A percentile compares a stretch with the other conserved stretches of the same genome.
phyloP scores from a whole-genome alignment of 2,329 filamentous ascomycete genomes.

The Fusarium irregulare region DNA sequence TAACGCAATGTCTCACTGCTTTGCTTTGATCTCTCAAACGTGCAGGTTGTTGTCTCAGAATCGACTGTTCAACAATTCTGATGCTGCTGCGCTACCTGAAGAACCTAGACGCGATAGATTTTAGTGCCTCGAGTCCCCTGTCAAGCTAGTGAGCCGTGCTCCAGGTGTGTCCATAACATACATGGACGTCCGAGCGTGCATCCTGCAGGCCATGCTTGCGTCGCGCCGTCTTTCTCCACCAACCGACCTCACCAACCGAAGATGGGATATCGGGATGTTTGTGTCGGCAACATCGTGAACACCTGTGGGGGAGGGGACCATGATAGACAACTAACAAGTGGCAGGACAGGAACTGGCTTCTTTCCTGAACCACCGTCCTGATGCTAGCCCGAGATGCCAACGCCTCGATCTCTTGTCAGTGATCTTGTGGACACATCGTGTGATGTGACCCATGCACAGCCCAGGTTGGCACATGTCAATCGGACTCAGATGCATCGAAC shows the following conservation, averaged over 20 bases:
- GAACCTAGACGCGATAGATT: constrained; percentile 30
- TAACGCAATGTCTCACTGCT: constrained; percentile 7
- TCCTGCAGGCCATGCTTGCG: constrained; percentile 44
- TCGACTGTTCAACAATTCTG: constrained; percentile 21
- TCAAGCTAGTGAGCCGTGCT: constrained; percentile 1
- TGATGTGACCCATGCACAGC: constrained; percentile 15
- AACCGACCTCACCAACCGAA: constrained; percentile 28
- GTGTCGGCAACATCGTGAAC: constrained; percentile 32
- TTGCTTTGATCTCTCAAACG: constrained; percentile 13
- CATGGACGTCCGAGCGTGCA: constrained; percentile 40
- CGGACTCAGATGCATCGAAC: not conserved
- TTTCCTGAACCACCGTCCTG: constrained; percentile 10
- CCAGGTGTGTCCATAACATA: constrained; percentile 31
- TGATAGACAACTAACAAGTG: constrained; percentile 15
- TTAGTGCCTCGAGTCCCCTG: constrained; percentile 22
- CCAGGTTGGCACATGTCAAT: constrained; percentile 30
- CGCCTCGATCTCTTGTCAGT: constrained; percentile 17
- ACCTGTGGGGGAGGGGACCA: constrained; percentile 37
- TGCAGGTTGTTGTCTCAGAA: constrained; percentile 31
- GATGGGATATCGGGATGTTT: constrained; percentile 36
- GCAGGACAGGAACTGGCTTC: constrained; percentile 16
- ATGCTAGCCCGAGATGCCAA: constrained; percentile 20
- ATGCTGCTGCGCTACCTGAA: constrained; percentile 28
- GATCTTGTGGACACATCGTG: constrained; percentile 31
- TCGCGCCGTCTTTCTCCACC: constrained; percentile 37